These are phyloP conservation scores for Chlamydomonas schloesseri DNA, from an alignment of 139 green algal genomes.

Conservation along the genomic window DNA sequence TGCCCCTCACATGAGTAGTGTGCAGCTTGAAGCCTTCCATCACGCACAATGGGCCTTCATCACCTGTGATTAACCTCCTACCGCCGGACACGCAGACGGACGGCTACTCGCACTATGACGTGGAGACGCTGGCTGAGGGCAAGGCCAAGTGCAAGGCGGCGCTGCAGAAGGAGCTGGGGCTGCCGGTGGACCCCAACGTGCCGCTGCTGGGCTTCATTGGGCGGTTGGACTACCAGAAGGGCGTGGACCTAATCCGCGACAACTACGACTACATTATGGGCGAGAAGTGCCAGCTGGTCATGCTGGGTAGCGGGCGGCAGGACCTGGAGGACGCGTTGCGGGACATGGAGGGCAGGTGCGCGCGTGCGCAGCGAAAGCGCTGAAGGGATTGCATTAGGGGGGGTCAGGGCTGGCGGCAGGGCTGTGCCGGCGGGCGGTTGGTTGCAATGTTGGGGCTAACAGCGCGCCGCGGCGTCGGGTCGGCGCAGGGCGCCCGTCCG, in stretches of 20 bases:
- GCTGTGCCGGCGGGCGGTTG: too few relatives aligned
- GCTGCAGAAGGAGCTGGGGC: constrained; percentile 91
- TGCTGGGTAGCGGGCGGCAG: constrained; percentile 91
- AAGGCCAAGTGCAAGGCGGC: constrained; percentile 93
- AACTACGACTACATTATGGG: constrained; percentile 90
- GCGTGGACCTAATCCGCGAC: constrained; percentile 96
- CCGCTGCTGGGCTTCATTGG: constrained; percentile 95
- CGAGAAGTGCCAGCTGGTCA: constrained; percentile 90
- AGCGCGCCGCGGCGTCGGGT: too few relatives aligned
- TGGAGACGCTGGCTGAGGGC: constrained; percentile 71
- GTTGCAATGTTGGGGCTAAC: too few relatives aligned
- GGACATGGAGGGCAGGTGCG: constrained; percentile 74
- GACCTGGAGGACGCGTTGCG: constrained; percentile 90
- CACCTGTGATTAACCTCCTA: too few relatives aligned
- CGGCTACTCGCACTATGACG: constrained; percentile 85
- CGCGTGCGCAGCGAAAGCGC: not conserved
- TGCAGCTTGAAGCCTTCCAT: too few relatives aligned
- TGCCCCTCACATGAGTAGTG: too few relatives aligned
- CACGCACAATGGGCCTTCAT: too few relatives aligned
- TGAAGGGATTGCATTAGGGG: not conserved
- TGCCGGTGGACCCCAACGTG: constrained; percentile 87
- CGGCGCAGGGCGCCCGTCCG: too few relatives aligned
- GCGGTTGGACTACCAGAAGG: constrained; percentile 97
- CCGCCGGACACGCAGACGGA: constrained; percentile 56
- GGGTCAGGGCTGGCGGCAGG: too few relatives aligned